Percentiles rank a stretch among this genome's conserved stretches.
Evolutionary conservation across 768 basidiomycete species (phyloP).

Genomic region (Trametes elegans): DNA sequence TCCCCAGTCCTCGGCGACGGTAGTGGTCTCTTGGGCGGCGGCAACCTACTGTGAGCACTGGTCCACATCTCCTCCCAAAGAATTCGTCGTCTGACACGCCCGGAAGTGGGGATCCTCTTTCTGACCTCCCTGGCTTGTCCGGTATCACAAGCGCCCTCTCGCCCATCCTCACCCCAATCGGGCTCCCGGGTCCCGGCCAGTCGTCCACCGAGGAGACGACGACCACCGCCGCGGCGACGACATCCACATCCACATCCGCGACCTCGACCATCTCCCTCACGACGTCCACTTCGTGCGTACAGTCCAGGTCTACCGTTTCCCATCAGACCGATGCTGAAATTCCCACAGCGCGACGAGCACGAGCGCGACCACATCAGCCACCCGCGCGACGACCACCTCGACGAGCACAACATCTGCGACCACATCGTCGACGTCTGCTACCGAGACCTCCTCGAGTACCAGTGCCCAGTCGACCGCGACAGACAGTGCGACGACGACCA

Average conservation of each 20-base stretch:
- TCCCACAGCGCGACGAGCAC: not conserved
- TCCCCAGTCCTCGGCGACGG: not conserved
- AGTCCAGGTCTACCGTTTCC: not conserved
- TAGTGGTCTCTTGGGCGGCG: not conserved
- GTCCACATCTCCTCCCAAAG: not conserved
- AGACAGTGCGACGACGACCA: not conserved
- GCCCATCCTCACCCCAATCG: not conserved
- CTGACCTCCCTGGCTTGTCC: not conserved
- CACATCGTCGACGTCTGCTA: slow-evolving; percentile 2
- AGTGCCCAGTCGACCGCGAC: not conserved
- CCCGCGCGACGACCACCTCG: not conserved
- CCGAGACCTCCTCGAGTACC: slow-evolving; percentile 8
- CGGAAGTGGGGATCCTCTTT: not conserved
- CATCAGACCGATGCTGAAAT: too few species aligned
- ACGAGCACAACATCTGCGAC: slow-evolving; percentile 1
- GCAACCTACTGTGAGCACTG: not conserved
- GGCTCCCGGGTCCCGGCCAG: not conserved
- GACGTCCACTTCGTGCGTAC: not conserved
- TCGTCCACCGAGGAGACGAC: not conserved
- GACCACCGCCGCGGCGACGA: not conserved
- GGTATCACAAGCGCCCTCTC: not conserved
- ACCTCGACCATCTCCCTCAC: slow-evolving; percentile 1
- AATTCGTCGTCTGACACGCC: not conserved
- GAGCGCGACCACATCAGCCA: not conserved
- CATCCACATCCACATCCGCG: not conserved